A percentile compares a stretch with the other conserved stretches of the same genome.
These are phyloP conservation scores for Phialocephala sp. DNA, from an alignment of 2,329 filamentous ascomycete species.

Conservation along the genomic window DNA sequence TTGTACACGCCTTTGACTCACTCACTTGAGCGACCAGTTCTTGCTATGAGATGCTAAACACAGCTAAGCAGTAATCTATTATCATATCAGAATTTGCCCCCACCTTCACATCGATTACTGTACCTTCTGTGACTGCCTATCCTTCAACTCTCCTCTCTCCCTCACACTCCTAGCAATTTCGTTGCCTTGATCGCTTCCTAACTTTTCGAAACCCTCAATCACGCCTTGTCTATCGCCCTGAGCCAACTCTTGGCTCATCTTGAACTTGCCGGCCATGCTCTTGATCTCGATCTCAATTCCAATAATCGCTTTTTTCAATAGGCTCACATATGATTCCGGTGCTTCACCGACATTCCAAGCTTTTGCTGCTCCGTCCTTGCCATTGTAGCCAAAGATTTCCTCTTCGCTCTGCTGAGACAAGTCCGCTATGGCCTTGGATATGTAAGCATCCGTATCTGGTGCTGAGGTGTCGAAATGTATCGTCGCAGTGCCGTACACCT, in stretches of 20 bases:
- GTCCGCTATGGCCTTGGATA: constrained; percentile 58
- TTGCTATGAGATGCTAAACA: background rate
- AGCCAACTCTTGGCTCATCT: constrained; percentile 68
- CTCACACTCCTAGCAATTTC: constrained; percentile 24
- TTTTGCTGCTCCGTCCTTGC: constrained; percentile 42
- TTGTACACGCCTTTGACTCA: background rate
- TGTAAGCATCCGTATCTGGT: constrained; percentile 52
- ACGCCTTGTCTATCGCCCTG: constrained; percentile 61
- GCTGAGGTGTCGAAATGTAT: constrained; percentile 58
- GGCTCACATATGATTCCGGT: constrained; percentile 58
- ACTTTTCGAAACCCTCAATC: constrained; percentile 57
- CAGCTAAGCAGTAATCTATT: background rate
- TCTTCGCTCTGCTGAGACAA: constrained; percentile 58
- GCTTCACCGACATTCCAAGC: constrained; percentile 65
- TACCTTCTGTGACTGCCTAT: background rate
- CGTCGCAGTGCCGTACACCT: constrained; percentile 64
- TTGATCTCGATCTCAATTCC: constrained; percentile 65
- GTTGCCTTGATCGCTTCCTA: constrained; percentile 42
- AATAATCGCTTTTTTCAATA: constrained; percentile 64
- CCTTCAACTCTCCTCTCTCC: constrained; percentile 20
- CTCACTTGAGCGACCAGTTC: background rate
- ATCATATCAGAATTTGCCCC: background rate
- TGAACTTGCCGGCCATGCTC: constrained; percentile 64
- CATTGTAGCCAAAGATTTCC: constrained; percentile 61
- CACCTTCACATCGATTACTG: background rate